Conservation (phyloP, 2,329 filamentous ascomycete genomes). For the Talaromyces sp. region DNA sequence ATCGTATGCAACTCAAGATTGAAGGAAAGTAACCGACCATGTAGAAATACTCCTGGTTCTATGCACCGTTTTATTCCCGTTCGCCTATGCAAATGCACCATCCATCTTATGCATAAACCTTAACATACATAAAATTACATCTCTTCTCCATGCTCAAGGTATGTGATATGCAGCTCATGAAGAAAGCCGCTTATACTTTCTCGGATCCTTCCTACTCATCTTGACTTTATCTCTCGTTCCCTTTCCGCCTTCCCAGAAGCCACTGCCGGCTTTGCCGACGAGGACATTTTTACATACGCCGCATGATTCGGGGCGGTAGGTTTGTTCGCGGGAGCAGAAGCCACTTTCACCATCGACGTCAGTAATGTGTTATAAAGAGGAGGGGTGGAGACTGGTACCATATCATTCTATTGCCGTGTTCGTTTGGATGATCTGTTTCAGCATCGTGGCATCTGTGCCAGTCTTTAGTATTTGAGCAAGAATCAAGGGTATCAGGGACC, state of each 20-base stretch:
- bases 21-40: not conserved
- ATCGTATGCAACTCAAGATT: not conserved
- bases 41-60: not conserved
- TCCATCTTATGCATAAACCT: not conserved
- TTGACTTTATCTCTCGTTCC: conserved; percentile 67
- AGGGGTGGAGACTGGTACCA: conserved; percentile 46
- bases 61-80: not conserved
- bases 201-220: conserved; percentile 66
- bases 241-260: conserved; percentile 86
- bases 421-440: conserved; percentile 66
- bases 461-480: not conserved
- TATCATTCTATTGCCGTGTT: conserved; percentile 81
- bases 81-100: not conserved
- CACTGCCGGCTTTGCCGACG: conserved; percentile 62
- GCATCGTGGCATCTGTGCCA: conserved; percentile 66
- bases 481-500: conserved; percentile 17
- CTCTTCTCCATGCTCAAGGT: not conserved
- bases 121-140: not conserved
- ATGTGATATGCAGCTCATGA: not conserved
- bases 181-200: conserved; percentile 15
- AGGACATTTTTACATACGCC: conserved; percentile 68
- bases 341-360: conserved; percentile 42
- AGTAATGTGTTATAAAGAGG: not conserved
- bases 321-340: conserved; percentile 75
- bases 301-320: conserved; percentile 73